These are phyloP conservation scores for Dysphania ambrosioides DNA, from an alignment of 148 eudicot genomes.

Conservation along the genomic window DNA sequence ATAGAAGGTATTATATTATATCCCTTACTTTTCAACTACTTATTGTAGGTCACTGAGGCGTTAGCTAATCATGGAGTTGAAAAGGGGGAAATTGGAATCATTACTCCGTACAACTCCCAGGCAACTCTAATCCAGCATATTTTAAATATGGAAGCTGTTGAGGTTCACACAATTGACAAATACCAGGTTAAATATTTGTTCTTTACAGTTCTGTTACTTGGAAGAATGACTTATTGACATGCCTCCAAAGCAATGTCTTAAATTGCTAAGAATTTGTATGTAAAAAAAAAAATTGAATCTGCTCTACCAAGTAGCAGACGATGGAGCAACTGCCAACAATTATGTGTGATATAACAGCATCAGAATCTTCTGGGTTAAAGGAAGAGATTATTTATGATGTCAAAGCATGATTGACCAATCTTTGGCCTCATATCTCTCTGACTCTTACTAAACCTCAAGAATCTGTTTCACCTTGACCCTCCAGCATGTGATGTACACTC, in stretches of 20 bases:
- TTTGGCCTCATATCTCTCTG: neutral
- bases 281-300: neutral
- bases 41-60: slow-evolving; percentile 49
- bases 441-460: neutral
- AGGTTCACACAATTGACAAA: slow-evolving; percentile 93
- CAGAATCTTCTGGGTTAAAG: neutral
- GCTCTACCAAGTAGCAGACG: neutral
- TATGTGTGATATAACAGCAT: neutral
- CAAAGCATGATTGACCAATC: neutral
- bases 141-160: slow-evolving; percentile 51
- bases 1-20: neutral
- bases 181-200: slow-evolving; percentile 63
- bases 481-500: no score
- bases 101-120: slow-evolving; percentile 95
- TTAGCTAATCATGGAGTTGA: slow-evolving; percentile 60
- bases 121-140: slow-evolving; percentile 61
- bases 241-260: neutral
- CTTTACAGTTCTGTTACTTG: neutral
- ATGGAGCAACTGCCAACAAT: no score
- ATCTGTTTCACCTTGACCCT: no score
- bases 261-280: neutral
- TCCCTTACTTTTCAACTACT: slow-evolving; percentile 9
- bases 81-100: slow-evolving; percentile 73
- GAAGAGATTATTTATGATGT: neutral
- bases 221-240: neutral